Evolutionary conservation across 768 basidiomycete genomes (phyloP).

Genomic region (Tricholomella constricta): DNA sequence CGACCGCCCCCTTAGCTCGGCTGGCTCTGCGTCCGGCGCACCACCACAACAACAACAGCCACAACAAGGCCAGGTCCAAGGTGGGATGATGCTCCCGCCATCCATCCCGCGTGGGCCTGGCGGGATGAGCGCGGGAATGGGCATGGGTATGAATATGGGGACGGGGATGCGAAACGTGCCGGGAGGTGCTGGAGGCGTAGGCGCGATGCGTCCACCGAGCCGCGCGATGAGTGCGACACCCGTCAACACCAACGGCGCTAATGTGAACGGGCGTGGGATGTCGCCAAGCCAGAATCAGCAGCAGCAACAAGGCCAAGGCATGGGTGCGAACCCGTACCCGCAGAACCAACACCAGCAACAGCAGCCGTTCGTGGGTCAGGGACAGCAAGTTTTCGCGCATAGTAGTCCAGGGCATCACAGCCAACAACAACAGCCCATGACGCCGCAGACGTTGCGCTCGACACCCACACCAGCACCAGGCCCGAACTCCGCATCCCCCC

Average conservation of each 20-base stretch:
- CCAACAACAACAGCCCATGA: conserved; percentile 17
- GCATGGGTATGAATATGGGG: conserved; percentile 6
- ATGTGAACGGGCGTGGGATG: conserved; percentile 13
- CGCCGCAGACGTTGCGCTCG: conserved; percentile 2
- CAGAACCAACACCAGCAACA: not conserved
- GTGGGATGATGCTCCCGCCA: conserved; percentile 17
- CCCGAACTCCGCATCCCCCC: conserved; percentile 7
- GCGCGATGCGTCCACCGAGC: conserved; percentile 14
- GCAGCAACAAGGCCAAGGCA: not conserved
- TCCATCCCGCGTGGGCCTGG: conserved; percentile 5
- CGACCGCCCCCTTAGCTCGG: conserved; percentile 15
- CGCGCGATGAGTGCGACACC: conserved; percentile 17
- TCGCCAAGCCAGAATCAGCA: conserved; percentile 2
- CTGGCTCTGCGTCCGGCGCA: not conserved
- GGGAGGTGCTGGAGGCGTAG: not conserved
- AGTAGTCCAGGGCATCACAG: conserved; percentile 9
- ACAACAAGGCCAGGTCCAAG: not conserved
- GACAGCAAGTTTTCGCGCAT: not conserved
- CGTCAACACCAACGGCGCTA: conserved; percentile 3
- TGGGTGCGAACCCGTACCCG: conserved; percentile 6
- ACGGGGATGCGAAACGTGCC: conserved; percentile 10
- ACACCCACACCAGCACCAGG: conserved; percentile 8
- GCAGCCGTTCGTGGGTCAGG: not conserved
- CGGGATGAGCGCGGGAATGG: not conserved
- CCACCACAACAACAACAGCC: conserved; percentile 10